Base-by-base conservation (phyloP, 1,284 basidiomycete genomes). In the Clitocybe nebularis region DNA sequence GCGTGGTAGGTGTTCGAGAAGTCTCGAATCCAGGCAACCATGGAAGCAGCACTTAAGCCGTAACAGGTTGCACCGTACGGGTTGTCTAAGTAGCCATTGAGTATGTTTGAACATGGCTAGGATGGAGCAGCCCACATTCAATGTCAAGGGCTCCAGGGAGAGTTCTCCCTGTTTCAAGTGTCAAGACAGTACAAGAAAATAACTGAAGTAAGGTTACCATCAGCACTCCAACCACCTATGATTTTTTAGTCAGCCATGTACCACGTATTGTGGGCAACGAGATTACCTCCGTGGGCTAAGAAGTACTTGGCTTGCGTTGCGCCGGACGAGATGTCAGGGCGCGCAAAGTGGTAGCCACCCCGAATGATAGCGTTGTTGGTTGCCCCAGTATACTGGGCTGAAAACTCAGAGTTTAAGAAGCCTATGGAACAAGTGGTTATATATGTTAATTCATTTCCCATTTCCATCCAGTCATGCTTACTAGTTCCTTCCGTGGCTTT, bases 401-500 rank as follows among this genome's bases (percentile, higher is more conserved):
- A 71, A 61, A 81, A 79, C 14, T 60, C 44, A 0, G 74, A 60
- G 52, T 63, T 64, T 1, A 16, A 55, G 49, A 60, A 71, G 3
- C 56, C 71, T 72, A 28, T n/a, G n/a, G n/a, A n/a, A n/a, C n/a
- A n/a, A n/a, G n/a, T n/a, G n/a, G n/a, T n/a, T n/a, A n/a, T n/a
- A n/a, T n/a, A n/a, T n/a, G n/a, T n/a, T n/a, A n/a, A n/a, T n/a
- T n/a, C n/a, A n/a, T n/a, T n/a, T n/a, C n/a, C n/a, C n/a, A n/a
- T n/a, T n/a, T n/a, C n/a, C n/a, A n/a, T n/a, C n/a, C n/a, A 23
- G 34, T 4, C 26, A 25, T 13, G 26, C 43, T 2, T 39, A 50
- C 51, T 19, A 2, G 75, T 82, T 10, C 79, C 79, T 55, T 86
- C 81, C 4, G 82, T 86, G 9, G 81, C 83, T 57, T 86, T 85